Evolutionary conservation across 345 rosid genomes (phyloP), one percentile per base, ranked within the genome.

Genomic region (Arabidopsis arenosa): DNA sequence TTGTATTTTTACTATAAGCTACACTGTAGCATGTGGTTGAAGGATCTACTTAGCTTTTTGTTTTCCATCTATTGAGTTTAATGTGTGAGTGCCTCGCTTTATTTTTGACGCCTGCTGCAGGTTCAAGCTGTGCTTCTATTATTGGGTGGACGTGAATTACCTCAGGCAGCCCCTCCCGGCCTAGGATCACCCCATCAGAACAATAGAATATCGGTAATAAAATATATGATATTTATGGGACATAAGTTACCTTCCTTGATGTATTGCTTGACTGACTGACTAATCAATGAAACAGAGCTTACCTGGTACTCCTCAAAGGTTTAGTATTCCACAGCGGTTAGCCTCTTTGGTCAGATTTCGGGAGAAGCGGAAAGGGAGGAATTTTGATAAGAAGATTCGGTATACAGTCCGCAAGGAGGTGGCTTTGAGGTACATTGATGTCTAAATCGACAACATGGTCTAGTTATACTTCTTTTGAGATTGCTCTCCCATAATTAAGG

Each of bases 371-470:
- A 85, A 84, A 83, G 89, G 83, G 32, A 77, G 89, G 65, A 87
- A 87, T 66, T 87, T 87, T 69, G 91, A 85, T 62, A 87, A 87
- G 85, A 87, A 85, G 81, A 85, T 85, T 72, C 80, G 87, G n/a
- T 87, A 85, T 53, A 83, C 91, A 8, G 86, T 87, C 52, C 86
- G 91, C 43, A 85, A 87, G 80, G 91, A 87, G 78, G 91, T 84
- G 17, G 91, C 89, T 70, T 84, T 87, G 59, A 81, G 91, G 91
- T 85, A 87, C 48, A 23, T 11, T 17, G 35, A 40, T 58, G 35
- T 49, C 18, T 68, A 41, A 35, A 40, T 55, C 18, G 45, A 61
- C 62, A 40, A 56, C 48, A 49, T 72, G 56, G 56, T 51, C 44
- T 52, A 40, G 9, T 40, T 58, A 44, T 33, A 23, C 35, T 39